Evolutionary conservation across 495 filamentous ascomycete genomes (phyloP), one percentile per base, ranked within the genome.

Genomic region (Thermothielavioides terrestris): DNA sequence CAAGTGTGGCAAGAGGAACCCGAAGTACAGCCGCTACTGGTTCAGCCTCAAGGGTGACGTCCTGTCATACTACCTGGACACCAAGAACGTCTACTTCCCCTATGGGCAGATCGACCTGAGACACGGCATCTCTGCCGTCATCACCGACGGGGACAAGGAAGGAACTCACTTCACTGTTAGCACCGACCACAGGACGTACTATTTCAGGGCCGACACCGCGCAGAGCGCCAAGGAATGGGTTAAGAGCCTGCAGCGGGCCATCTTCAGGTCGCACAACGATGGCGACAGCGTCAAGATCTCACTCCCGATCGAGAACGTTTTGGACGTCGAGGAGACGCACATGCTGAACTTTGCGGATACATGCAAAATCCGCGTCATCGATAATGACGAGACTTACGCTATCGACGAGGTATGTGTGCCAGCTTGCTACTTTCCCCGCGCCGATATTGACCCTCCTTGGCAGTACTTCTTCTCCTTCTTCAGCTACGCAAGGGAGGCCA

Each of bases 401-500:
- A 88, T 97, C 48, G 92, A 98, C 57, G 92, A 98, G 75, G 89
- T 92, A 74, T 57, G 76, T 61, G 1, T 14, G 9, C 10, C 1
- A 3, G 4, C 1, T 8, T 15, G 2, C 6, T 17, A 12, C n/a
- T n/a, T n/a, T 25, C 14, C 4, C 34, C 30, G 14, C 37, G 46
- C 37, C 55, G 66, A 65, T 42, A 65, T 57, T 54, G 35, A 54
- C n/a, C n/a, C n/a, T 59, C 4, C n/a, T 6, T n/a, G 23, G 5
- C 51, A 94, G 86, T 95, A 96, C 65, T 97, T 90, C 61, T 97
- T 98, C 64, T 87, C 90, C 0, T 97, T 97, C 66, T 95, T 95
- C 61, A 84, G 81, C 53, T 85, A 81, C 42, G 88, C 88, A 6
- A 82, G 86, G 59, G 88, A 96, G 50, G 92, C 90, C 6, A 77